These are phyloP conservation scores for Sordariomycetes sp. DNA, from an alignment of 2,329 filamentous ascomycete species.

Conservation along the genomic window DNA sequence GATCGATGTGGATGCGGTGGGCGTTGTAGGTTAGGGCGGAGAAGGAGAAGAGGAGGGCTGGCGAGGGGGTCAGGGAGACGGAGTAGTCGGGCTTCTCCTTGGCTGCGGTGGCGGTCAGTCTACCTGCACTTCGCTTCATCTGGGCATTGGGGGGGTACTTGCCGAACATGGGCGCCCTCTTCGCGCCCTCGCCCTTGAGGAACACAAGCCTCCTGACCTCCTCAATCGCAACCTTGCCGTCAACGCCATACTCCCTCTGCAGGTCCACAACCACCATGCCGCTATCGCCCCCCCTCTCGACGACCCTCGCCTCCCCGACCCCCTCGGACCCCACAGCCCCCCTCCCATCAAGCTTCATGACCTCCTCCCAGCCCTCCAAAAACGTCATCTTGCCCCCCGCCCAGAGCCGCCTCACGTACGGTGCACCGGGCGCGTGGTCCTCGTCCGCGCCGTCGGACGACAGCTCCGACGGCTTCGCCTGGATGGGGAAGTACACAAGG, in stretches of 20 bases:
- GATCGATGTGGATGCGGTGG: conserved; percentile 80
- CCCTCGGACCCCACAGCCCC: conserved; percentile 29
- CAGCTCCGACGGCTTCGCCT: conserved; percentile 45
- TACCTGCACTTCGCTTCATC: not conserved
- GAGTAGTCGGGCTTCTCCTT: conserved; percentile 18
- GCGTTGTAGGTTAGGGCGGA: conserved; percentile 87
- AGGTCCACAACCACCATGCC: conserved; percentile 40
- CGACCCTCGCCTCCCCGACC: conserved; percentile 23
- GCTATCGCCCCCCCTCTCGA: conserved; percentile 15
- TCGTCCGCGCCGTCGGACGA: conserved; percentile 76
- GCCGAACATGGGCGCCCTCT: conserved; percentile 14
- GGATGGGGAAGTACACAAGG: conserved; percentile 74
- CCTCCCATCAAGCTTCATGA: conserved; percentile 23
- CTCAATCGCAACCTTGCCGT: conserved; percentile 19
- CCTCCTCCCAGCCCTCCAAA: conserved; percentile 14
- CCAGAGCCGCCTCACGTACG: conserved; percentile 72
- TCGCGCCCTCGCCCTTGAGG: conserved; percentile 17
- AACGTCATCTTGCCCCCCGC: conserved; percentile 63
- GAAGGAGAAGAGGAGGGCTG: conserved; percentile 73
- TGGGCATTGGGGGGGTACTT: conserved; percentile 3
- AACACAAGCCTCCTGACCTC: conserved; percentile 41
- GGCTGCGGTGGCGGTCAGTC: not conserved
- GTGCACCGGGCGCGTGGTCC: conserved; percentile 56
- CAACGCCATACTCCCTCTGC: conserved; percentile 26
- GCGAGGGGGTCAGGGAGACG: conserved; percentile 50